These are phyloP conservation scores for Aspergillus cavernicola DNA, from an alignment of 495 filamentous ascomycete genomes.

Conservation along the genomic window DNA sequence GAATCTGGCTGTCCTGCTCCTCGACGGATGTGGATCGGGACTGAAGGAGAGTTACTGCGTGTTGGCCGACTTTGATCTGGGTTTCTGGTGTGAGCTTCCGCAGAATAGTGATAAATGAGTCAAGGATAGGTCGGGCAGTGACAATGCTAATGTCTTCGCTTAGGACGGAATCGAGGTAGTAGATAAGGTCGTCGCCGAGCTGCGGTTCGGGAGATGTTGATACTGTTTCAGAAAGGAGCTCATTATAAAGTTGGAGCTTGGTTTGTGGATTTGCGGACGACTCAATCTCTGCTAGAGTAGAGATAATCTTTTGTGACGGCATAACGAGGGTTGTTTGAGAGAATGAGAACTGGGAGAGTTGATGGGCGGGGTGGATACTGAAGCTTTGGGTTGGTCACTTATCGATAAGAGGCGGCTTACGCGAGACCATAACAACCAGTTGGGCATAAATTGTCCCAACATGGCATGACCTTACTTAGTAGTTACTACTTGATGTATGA, in stretches of 20 bases:
- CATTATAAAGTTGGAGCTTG: slow-evolving; percentile 60
- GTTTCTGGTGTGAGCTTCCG: slow-evolving; percentile 54
- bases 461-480: too few relatives aligned
- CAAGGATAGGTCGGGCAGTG: slow-evolving; percentile 66
- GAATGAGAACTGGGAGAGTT: not conserved
- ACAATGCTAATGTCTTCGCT: slow-evolving; percentile 70
- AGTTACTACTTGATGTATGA: not conserved
- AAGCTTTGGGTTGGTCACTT: slow-evolving; percentile 14
- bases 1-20: slow-evolving; percentile 74
- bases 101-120: slow-evolving; percentile 59
- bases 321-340: slow-evolving; percentile 29
- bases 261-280: slow-evolving; percentile 46
- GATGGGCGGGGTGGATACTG: not conserved
- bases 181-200: slow-evolving; percentile 61
- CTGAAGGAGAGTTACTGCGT: slow-evolving; percentile 61
- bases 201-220: slow-evolving; percentile 49
- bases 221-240: slow-evolving; percentile 62
- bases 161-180: slow-evolving; percentile 66
- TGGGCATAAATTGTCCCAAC: not conserved
- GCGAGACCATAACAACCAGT: not conserved
- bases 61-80: slow-evolving; percentile 66
- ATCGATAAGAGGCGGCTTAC: slow-evolving; percentile 29
- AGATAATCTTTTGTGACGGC: slow-evolving; percentile 56
- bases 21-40: slow-evolving; percentile 73
- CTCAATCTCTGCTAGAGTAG: slow-evolving; percentile 53